Conservation (phyloP, 2,329 filamentous ascomycete species). For the Amauroascus verrucosus region DNA sequence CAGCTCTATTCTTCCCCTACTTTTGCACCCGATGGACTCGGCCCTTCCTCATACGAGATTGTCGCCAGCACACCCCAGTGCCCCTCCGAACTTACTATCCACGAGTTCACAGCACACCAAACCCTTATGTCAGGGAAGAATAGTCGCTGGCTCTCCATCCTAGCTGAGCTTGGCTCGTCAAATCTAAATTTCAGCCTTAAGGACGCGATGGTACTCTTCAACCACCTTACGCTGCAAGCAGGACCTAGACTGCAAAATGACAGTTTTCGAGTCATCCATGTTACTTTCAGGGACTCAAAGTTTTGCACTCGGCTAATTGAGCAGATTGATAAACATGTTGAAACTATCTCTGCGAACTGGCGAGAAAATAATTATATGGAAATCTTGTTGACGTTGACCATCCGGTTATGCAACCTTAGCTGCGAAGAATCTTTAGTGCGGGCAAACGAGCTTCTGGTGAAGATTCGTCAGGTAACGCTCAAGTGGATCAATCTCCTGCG, state of each 20-base stretch:
- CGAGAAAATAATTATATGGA: conserved; percentile 51
- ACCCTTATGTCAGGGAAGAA: conserved; percentile 35
- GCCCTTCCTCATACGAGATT: conserved; percentile 38
- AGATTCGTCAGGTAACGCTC: conserved; percentile 37
- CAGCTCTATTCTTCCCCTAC: conserved; percentile 1
- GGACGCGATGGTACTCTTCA: conserved; percentile 41
- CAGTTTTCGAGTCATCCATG: conserved; percentile 41
- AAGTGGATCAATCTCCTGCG: conserved; percentile 44
- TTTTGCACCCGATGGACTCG: conserved; percentile 2
- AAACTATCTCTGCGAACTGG: conserved; percentile 45
- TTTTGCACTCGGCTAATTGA: conserved; percentile 44
- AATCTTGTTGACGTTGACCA: conserved; percentile 42
- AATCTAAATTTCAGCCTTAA: conserved; percentile 52
- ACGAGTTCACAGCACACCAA: conserved; percentile 42
- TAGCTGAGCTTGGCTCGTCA: conserved; percentile 42
- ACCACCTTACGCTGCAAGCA: conserved; percentile 44
- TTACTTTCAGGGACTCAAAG: conserved; percentile 37
- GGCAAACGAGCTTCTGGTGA: conserved; percentile 29
- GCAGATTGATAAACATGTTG: conserved; percentile 41
- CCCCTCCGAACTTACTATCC: conserved; percentile 35
- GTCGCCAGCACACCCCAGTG: conserved; percentile 40
- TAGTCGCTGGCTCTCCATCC: conserved; percentile 40
- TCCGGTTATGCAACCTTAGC: conserved; percentile 32
- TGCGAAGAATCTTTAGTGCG: conserved; percentile 14
- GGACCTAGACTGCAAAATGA: conserved; percentile 38